Evolutionary conservation across 2,329 filamentous ascomycete species (phyloP), one percentile per base, ranked within the genome.

Genomic region (Aspergillus ibericus): DNA sequence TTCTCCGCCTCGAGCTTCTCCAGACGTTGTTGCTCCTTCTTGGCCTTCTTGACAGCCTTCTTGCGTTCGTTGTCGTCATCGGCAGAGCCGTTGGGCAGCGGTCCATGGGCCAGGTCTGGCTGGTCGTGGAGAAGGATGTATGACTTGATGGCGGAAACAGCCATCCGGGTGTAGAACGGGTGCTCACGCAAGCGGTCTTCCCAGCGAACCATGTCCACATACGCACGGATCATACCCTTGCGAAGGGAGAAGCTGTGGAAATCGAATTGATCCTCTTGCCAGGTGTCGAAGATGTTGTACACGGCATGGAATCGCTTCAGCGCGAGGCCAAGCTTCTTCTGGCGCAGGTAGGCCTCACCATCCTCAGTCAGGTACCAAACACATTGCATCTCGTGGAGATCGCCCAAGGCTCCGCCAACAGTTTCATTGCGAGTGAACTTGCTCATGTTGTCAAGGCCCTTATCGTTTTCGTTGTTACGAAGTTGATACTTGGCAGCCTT

Each of bases 211-310:
- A 99, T 96, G 68, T 97, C 93, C 40, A 99, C 82, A 72, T 99
- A 99, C 1, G 95, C 91, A 57, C 93, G 84, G 60, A 98, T 91
- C 81, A 96, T 93, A 13, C 96, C 96, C 77, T 98, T 99, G 18
- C 95, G 84, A n/a, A 99, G 81, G 18, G 92, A 97, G 77, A 99
- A 99, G 73, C 87, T 92, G 81, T 99, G 96, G 81, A 99, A 99
- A 74, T 99, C 95, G 69, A 98, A 97, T 71, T 99, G 95, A 68
- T 99, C 95, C 74, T 99, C 96, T 72, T 96, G 90, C 95, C 95
- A 99, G 18, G 92, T 87, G 65, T 98, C 93, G 70, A 99, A 99
- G 65, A 99, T 96, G 76, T 91, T 92, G 74, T 89, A 88, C 58
- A 99, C 85, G 20, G 91, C 83, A 64, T 93, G 91, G 76, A 97